phyloP scores from a whole-genome alignment of 2,329 filamentous ascomycete genomes.

The Gremmenia infestans region DNA sequence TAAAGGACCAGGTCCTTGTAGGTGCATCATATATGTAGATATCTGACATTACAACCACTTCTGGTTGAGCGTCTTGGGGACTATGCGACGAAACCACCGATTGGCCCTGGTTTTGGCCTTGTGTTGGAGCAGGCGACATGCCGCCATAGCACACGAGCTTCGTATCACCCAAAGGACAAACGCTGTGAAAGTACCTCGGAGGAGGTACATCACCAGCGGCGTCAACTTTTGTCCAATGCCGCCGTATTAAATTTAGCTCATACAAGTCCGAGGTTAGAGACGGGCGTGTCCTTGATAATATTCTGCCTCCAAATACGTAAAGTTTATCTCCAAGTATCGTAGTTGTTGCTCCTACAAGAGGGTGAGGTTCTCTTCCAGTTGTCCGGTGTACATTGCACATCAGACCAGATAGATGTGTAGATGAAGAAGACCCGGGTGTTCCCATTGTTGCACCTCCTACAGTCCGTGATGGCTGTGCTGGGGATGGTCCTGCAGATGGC shows the following conservation, averaged over 20 bases:
- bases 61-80: constrained; percentile 63
- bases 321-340: constrained; percentile 93
- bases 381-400: constrained; percentile 77
- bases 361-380: constrained; percentile 84
- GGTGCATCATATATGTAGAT: constrained; percentile 91
- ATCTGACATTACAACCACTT: constrained; percentile 96
- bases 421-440: constrained; percentile 41
- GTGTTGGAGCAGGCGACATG: constrained; percentile 72
- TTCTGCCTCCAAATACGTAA: constrained; percentile 90
- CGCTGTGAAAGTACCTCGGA: constrained; percentile 93
- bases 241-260: constrained; percentile 82
- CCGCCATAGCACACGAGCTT: constrained; percentile 98
- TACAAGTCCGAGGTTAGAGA: constrained; percentile 86
- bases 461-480: constrained; percentile 40
- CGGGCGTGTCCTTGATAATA: constrained; percentile 78
- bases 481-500: constrained; percentile 52
- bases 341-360: constrained; percentile 89
- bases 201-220: constrained; percentile 80
- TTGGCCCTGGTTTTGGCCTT: constrained; percentile 40
- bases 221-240: constrained; percentile 91
- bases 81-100: constrained; percentile 39
- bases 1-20: constrained; percentile 77
- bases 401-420: constrained; percentile 56
- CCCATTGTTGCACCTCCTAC: constrained; percentile 36
- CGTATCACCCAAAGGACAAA: constrained; percentile 87